phyloP scores from a whole-genome alignment of 164 flowering plant species.

The Platanus orientalis region DNA sequence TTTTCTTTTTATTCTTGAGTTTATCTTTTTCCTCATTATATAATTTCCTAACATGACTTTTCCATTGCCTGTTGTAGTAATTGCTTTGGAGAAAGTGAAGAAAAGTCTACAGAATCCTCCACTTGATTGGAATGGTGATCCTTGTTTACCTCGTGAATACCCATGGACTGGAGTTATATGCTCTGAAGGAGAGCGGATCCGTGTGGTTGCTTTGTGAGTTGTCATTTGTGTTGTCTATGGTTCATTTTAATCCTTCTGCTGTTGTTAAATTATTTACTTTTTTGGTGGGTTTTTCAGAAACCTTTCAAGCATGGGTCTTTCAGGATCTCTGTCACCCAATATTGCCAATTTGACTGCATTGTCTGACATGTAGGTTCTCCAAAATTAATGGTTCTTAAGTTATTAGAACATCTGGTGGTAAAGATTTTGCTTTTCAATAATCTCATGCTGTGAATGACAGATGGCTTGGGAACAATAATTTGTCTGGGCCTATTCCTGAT shows the following conservation, averaged over 20 bases:
- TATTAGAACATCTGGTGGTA: background rate
- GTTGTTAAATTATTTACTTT: background rate
- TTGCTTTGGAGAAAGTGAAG: constrained; percentile 48
- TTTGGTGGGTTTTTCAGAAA: background rate
- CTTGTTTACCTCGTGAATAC: constrained; percentile 65
- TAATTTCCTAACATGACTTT: constrained; percentile 1
- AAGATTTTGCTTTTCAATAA: constrained; percentile 4
- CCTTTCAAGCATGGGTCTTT: constrained; percentile 59
- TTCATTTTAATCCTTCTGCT: background rate
- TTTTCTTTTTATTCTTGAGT: background rate
- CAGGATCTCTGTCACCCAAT: constrained; percentile 62
- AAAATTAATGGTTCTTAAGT: background rate
- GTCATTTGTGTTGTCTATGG: background rate
- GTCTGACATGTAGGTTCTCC: constrained; percentile 40
- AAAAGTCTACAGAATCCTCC: constrained; percentile 49
- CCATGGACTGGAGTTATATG: constrained; percentile 90
- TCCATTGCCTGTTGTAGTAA: constrained; percentile 39
- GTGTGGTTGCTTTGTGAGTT: constrained; percentile 72
- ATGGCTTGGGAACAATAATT: constrained; percentile 65
- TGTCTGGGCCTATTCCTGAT: constrained; percentile 76
- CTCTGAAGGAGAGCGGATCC: constrained; percentile 52
- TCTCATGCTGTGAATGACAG: constrained; percentile 35
- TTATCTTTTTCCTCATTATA: background rate
- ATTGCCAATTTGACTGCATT: constrained; percentile 79
- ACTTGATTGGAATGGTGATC: constrained; percentile 88